Base-by-base conservation (phyloP, 192 early-diverging fungal genomes). In the Rhizophagus clarus region DNA sequence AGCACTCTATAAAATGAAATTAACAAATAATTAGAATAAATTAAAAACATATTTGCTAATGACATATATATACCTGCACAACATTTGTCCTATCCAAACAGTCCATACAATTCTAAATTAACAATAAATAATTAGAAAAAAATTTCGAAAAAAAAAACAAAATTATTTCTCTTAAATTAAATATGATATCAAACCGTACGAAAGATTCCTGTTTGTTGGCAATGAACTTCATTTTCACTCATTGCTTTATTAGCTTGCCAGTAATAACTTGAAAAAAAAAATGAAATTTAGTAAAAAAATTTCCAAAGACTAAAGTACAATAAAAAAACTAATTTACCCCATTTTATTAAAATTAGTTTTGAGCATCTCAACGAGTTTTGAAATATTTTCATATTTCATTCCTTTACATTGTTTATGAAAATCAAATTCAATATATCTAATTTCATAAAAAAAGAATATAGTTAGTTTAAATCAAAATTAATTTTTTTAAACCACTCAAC, bases 1-100 rank as follows among this genome's bases (percentile, higher is more conserved):
- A 2, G 93, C 86, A 81, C 91, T 91, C 86, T 91, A 32, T n/a
- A 31, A 67, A 60, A 29, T 31, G 8, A 22, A 60, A 45, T 37
- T 40, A 51, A 34, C 60, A 20, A 37, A 32, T 29, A 24, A 11
- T 68, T 4, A 62, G 11, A 62, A 26, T 20, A 70, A 51, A 26
- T 24, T 17, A 56, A 40, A 8, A 40, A 40, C 1, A 40, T 40
- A 40, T 40, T 40, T 40, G 37, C 0, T 7, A 73, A 12, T 45
- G 8, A 7, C 51, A 47, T 71, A 3, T 49, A 22, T 24, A 69
- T 79, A 86, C 85, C 80, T 88, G 84, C n/a, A 90, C 89, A 51
- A 99, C 96, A 74, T 99, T 98, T 40, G 98, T 99, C 8, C 98
- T 88, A 83, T 99, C 98, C 34, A 99, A 86, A 83, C 98, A 99